Evolutionary conservation across 257 asterid genomes (phyloP).

Genomic region (Coffea eugenioides): DNA sequence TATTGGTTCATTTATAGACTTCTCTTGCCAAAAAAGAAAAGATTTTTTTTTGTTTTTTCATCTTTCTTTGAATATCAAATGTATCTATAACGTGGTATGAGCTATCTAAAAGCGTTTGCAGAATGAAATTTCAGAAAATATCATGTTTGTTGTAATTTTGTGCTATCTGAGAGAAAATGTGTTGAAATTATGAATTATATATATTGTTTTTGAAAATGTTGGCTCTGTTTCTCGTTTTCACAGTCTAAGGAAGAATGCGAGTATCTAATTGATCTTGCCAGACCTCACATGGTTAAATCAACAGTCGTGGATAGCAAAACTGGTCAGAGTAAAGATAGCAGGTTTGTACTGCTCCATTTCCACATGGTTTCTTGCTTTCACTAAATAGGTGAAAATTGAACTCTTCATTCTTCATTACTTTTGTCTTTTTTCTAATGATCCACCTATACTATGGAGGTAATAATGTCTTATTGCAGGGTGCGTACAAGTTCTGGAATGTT

Average conservation of each 20-base stretch:
- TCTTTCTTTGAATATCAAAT: neutral
- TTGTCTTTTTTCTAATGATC: neutral
- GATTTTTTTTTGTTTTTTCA: neutral
- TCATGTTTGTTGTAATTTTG: neutral
- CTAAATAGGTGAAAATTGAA: neutral
- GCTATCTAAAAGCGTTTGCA: neutral
- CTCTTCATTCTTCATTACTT: neutral
- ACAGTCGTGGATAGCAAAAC: constrained; percentile 71
- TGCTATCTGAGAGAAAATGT: neutral
- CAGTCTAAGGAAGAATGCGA: constrained; percentile 90
- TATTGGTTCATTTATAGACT: neutral
- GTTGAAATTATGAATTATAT: neutral
- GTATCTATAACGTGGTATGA: neutral
- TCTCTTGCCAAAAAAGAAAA: neutral
- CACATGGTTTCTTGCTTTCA: neutral
- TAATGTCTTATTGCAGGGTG: constrained; percentile 47
- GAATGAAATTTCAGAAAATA: neutral
- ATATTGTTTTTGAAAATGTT: constrained; percentile 6
- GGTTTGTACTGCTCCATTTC: constrained; percentile 39
- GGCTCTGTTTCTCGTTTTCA: constrained; percentile 17
- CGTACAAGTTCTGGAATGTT: constrained; percentile 86
- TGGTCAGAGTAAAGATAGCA: constrained; percentile 74
- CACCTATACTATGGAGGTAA: neutral
- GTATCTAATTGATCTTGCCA: constrained; percentile 64
- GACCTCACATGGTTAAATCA: constrained; percentile 68